phyloP scores from a whole-genome alignment of 345 rosid genomes.

The Eucalyptus leucophloia region DNA sequence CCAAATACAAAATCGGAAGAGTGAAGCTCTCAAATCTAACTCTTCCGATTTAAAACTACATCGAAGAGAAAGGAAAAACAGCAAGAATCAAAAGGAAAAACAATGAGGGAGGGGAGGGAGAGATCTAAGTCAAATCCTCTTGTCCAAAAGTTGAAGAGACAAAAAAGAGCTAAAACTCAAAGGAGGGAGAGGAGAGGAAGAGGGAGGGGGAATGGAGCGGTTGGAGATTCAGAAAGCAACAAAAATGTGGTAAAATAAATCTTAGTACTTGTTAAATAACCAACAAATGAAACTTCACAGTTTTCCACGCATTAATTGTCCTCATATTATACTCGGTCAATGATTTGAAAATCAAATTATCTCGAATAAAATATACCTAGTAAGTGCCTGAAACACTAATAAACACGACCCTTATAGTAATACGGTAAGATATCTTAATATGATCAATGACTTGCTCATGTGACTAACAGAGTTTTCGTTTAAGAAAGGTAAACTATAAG shows the following conservation, averaged over 20 bases:
- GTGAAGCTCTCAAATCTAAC: rapidly evolving
- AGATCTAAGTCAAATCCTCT: no score
- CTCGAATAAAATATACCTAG: background rate
- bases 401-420: background rate
- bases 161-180: no score
- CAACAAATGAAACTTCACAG: background rate
- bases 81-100: no score
- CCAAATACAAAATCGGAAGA: no score
- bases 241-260: no score
- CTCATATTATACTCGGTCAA: background rate
- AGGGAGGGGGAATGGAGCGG: no score
- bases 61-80: no score
- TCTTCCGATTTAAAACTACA: no score
- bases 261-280: background rate
- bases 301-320: background rate
- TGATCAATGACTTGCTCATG: background rate
- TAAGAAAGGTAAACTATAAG: background rate
- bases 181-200: no score
- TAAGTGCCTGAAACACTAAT: background rate
- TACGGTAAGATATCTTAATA: background rate
- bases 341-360: background rate
- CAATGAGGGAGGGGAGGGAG: no score
- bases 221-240: no score
- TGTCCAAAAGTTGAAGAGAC: no score
- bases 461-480: background rate